A percentile compares a stretch with the other conserved stretches of the same genome.
phyloP scores from a whole-genome alignment of 2,329 filamentous ascomycete genomes.

The Rugonectria rugulosa region DNA sequence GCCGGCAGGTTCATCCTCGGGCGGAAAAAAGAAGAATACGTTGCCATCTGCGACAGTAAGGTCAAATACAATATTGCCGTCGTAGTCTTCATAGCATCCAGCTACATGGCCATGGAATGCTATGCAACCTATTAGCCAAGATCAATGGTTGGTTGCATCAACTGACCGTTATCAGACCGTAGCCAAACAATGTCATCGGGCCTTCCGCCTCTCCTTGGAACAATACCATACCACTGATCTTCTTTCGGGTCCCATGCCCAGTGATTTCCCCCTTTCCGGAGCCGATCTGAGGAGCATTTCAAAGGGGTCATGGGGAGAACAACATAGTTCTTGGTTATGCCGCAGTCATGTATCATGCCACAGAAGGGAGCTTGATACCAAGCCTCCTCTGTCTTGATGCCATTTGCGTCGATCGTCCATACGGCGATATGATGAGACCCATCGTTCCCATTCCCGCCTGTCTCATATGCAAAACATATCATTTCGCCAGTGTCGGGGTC shows the following conservation, averaged over 20 bases:
- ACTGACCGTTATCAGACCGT: no score
- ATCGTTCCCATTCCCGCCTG: background rate
- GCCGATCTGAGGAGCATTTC: background rate
- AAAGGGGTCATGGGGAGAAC: conserved; percentile 4
- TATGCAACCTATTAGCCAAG: no score
- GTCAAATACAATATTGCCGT: no score
- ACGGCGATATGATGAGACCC: no score
- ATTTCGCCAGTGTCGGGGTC: conserved; percentile 1
- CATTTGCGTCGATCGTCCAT: background rate
- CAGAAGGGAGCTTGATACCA: background rate
- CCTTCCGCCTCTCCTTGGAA: background rate
- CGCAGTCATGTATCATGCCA: conserved; percentile 5
- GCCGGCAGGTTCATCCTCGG: no score
- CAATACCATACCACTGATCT: background rate
- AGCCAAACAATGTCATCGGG: background rate
- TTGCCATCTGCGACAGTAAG: no score
- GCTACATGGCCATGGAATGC: no score
- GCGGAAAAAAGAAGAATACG: no score
- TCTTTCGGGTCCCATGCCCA: conserved; percentile 4
- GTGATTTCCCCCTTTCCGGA: conserved; percentile 4
- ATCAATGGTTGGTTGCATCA: no score
- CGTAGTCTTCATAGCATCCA: no score
- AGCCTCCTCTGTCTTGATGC: background rate
- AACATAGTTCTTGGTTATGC: conserved; percentile 5
- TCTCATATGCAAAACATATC: conserved; percentile 3